Percentiles rank a stretch among this genome's conserved stretches.
phyloP scores from a whole-genome alignment of 2,329 filamentous ascomycete species.

The Hypomyces perniciosus region DNA sequence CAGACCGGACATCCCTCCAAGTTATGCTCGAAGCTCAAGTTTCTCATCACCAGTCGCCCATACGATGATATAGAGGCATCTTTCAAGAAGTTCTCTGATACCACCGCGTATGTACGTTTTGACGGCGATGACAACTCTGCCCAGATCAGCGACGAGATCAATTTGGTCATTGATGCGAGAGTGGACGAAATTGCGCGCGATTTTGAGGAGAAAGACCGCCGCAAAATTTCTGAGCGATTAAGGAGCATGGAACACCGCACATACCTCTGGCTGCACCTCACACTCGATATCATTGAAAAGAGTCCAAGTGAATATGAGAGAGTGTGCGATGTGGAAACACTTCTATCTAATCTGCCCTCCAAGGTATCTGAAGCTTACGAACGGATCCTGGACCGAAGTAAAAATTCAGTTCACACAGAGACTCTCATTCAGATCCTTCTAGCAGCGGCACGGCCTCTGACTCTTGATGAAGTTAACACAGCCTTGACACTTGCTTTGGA shows the following conservation, averaged over 20 bases:
- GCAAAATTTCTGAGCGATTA: conserved; percentile 21
- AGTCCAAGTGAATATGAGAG: conserved; percentile 12
- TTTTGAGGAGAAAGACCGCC: conserved; percentile 15
- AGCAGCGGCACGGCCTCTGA: conserved; percentile 1
- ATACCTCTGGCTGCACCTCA: conserved; percentile 35
- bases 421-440: background rate
- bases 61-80: conserved; percentile 18
- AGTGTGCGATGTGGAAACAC: conserved; percentile 5
- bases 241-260: conserved; percentile 27
- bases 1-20: background rate
- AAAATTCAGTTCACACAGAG: background rate
- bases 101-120: conserved; percentile 17
- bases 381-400: conserved; percentile 15
- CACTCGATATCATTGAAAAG: conserved; percentile 24
- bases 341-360: conserved; percentile 14
- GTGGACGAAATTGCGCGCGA: conserved; percentile 14
- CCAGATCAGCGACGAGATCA: conserved; percentile 26
- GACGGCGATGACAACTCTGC: conserved; percentile 23
- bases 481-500: conserved; percentile 1
- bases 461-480: conserved; percentile 3
- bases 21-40: conserved; percentile 20
- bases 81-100: conserved; percentile 14
- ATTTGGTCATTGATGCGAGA: conserved; percentile 23
- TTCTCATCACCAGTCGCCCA: conserved; percentile 28
- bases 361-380: conserved; percentile 22